Base-by-base conservation (phyloP, 139 green algal genomes). In the Coelastrella sp. region DNA sequence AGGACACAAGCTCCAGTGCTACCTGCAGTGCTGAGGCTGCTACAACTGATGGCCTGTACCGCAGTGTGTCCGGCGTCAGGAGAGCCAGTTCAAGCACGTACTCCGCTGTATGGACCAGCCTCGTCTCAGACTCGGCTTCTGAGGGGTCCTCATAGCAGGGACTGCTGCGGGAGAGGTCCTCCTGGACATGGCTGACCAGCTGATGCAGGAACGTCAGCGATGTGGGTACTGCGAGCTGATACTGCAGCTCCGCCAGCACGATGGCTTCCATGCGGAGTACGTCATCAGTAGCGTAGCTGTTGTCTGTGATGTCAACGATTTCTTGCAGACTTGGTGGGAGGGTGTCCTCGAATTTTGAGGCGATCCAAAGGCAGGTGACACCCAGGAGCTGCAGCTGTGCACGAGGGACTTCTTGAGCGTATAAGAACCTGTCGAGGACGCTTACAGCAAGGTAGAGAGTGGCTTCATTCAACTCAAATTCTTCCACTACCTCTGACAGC, bases 281-380 rank as follows among this genome's bases (percentile, higher is more conserved):
- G 82, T 98, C 92, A 22, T 94, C 84, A 47, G 94, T 88, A 1
- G 88, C 92, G 91, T 98, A 99, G 17, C 96, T 97, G 94, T 98
- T 96, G 89, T 98, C 96, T 0, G 97, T 98, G 88, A 99, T 98
- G 92, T 97, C 98, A 75, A 94, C 96, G 80, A 98, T 98, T 57
- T 74, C 81, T 23, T 88, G 83, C 73, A 90, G 85, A 5, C 14
- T 93, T 57, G 96, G 96, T 7, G 97, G 94, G 82, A 97, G 97
- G 71, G 99, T 98, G 93, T 99, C 98, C 92, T 99, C 96, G 77
- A 98, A 99, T 91, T 99, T 99, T 86, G 96, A 92, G 3, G 98
- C 98, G 19, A 99, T 88, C 81, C 98, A 96, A 94, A 99, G 97
- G 92, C 92, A 96, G 7, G 97, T 94, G 11, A 99, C 92, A 56